phyloP scores from a whole-genome alignment of 2,329 filamentous ascomycete species.

The Paracoccidioides brasiliensis region DNA sequence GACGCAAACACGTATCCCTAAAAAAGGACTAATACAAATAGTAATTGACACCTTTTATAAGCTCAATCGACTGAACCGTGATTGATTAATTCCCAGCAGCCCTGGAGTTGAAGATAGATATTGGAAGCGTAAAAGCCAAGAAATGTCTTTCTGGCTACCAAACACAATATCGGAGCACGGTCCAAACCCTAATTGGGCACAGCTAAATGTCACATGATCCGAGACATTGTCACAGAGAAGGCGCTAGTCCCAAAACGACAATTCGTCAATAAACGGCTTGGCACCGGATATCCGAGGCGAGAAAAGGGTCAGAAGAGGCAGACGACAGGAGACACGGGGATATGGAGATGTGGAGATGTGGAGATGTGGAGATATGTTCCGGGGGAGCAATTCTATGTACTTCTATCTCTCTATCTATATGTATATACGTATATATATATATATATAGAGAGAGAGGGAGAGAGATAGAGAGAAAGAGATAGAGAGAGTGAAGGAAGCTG shows the following conservation, averaged over 20 bases:
- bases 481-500: no score
- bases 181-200: not conserved
- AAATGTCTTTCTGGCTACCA: not conserved
- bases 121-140: not conserved
- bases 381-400: no score
- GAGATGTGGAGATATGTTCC: not conserved
- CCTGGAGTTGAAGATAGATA: no score
- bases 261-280: not conserved
- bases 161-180: not conserved
- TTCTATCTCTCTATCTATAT: no score
- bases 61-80: no score
- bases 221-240: no score
- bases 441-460: no score
- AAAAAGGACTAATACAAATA: no score
- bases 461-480: no score
- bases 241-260: constrained; percentile 1
- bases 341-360: not conserved
- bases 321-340: not conserved
- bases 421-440: no score
- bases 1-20: not conserved
- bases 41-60: not conserved
- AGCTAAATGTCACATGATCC: not conserved
- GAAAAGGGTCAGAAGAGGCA: not conserved
- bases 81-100: no score
- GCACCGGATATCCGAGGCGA: not conserved